Evolutionary conservation across 2,329 filamentous ascomycete genomes (phyloP).

Genomic region (Clonostachys rhizophaga): DNA sequence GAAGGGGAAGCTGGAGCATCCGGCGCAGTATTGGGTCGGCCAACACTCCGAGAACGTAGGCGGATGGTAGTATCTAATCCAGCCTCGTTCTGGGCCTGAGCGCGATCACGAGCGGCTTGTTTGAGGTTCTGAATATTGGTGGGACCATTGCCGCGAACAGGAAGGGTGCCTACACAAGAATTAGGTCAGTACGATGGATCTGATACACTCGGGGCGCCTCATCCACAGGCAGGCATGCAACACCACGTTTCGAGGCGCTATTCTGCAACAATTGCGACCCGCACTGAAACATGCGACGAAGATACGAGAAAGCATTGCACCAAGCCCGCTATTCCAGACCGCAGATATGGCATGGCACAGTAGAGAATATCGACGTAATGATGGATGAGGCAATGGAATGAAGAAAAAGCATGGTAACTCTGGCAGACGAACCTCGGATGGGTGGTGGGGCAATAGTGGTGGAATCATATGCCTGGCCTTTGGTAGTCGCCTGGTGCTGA

Average conservation of each 20-base stretch:
- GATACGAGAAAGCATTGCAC: too few species aligned
- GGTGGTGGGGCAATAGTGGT: slow-evolving; percentile 4
- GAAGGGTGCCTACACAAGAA: slow-evolving; percentile 1
- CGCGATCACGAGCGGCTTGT: slow-evolving; percentile 3
- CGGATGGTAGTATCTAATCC: slow-evolving; percentile 1
- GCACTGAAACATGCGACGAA: too few species aligned
- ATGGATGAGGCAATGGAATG: not conserved
- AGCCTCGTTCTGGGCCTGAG: not conserved
- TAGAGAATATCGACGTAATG: too few species aligned
- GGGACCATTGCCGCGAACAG: slow-evolving; percentile 6
- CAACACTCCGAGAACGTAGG: slow-evolving; percentile 1
- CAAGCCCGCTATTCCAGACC: too few species aligned
- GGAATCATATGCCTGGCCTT: slow-evolving; percentile 4
- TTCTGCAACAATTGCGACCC: too few species aligned
- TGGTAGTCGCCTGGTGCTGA: not conserved
- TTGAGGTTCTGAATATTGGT: slow-evolving; percentile 5
- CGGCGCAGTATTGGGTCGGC: slow-evolving; percentile 6
- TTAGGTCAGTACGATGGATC: not conserved
- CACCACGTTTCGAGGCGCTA: too few species aligned
- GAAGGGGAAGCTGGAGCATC: not conserved
- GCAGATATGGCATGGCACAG: too few species aligned
- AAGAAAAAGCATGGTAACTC: not conserved
- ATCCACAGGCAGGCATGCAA: too few species aligned
- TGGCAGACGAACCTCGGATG: slow-evolving; percentile 1
- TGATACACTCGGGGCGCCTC: too few species aligned